Evolutionary conservation across 441 rosid species (phyloP), one percentile per base, ranked within the genome.

Genomic region (Kokia cookei): DNA sequence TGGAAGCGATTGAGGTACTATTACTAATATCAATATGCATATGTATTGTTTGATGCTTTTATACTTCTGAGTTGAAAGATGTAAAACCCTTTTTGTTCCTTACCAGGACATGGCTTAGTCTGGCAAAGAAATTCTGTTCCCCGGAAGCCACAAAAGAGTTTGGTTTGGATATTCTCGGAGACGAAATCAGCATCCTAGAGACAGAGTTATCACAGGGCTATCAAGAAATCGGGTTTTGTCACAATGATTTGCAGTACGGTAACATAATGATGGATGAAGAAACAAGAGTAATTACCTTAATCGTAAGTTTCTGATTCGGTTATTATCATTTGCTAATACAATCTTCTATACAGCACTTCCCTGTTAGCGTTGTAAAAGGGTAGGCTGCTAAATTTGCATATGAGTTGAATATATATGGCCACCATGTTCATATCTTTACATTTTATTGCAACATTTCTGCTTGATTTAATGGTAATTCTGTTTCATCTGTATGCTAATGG

Each of bases 211-310:
- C 91, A 1, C 59, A 72, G 11, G 79, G 80, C 1, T 57, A 70
- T 74, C 93, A 92, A 65, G 89, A 86, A 67, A 78, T 93, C 4
- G 91, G 96, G 10, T 96, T 96, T 83, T 93, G 97, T 80, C 99
- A 93, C 80, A 96, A 92, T 75, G 99, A 96, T 79, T 87, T 96
- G 79, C 99, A 96, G 73, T 93, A 93, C 19, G 99, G 98, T 14
- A 95, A 95, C 79, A 80, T 95, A 60, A 95, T 95, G 99, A 88
- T 95, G 80, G 98, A 95, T 47, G 99, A 89, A 71, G 89, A 89
- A 80, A 91, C 93, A 0, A 88, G 79, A 55, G 84, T 87, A 29
- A 84, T 91, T 73, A 91, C 95, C 27, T 71, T 95, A 74, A 95
- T 95, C 29, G 99, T 95, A 82, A 86, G 92, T 82, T 45, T 65